Evolutionary conservation across 2,329 filamentous ascomycete species (phyloP).

Genomic region (Hortaea sp.): DNA sequence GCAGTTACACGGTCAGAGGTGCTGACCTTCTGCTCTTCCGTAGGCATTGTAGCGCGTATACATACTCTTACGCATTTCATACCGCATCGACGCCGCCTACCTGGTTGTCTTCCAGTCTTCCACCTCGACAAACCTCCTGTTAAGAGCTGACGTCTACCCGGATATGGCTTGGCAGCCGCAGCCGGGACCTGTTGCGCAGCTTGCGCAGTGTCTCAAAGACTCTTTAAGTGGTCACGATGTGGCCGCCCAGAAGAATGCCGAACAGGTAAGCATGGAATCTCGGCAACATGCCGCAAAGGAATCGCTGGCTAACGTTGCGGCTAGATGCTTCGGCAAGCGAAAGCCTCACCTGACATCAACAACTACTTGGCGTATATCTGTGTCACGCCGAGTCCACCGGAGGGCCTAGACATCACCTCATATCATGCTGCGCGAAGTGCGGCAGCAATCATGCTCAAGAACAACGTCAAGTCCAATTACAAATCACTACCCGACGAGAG

Average conservation of each 20-base stretch:
- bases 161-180: constrained; percentile 89
- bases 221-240: constrained; percentile 79
- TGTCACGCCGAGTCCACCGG: constrained; percentile 55
- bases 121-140: background rate
- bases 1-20: constrained; percentile 2
- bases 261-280: constrained; percentile 62
- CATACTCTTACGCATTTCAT: background rate
- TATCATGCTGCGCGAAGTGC: constrained; percentile 74
- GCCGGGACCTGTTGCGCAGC: constrained; percentile 76
- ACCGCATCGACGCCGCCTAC: background rate
- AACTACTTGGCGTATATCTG: constrained; percentile 94
- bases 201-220: constrained; percentile 81
- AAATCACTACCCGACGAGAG: constrained; percentile 65
- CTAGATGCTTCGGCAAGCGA: constrained; percentile 89
- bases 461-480: constrained; percentile 70
- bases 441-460: constrained; percentile 91
- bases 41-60: background rate
- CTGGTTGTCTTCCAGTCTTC: background rate
- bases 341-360: constrained; percentile 81
- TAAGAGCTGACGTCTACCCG: background rate
- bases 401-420: constrained; percentile 48
- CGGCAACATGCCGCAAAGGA: constrained; percentile 88
- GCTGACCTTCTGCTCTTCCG: constrained; percentile 1
- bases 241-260: constrained; percentile 76
- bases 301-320: constrained; percentile 30